A percentile compares a stretch with the other conserved stretches of the same genome.
Evolutionary conservation across 768 basidiomycete genomes (phyloP).

Genomic region (Lactifluus rugatus): DNA sequence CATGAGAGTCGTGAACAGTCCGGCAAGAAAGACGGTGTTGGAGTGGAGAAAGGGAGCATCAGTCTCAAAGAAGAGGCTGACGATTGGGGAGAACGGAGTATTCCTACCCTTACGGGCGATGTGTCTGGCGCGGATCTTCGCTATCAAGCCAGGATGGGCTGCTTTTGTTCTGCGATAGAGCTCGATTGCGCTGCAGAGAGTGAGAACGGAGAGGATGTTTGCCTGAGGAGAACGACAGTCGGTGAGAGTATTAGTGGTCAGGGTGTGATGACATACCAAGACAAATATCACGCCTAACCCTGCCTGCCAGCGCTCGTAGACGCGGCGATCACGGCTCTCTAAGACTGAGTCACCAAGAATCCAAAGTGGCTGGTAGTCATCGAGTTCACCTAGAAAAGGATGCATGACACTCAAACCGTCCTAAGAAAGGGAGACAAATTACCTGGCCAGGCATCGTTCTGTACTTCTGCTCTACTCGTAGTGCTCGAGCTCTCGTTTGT

Average conservation of each 20-base stretch:
- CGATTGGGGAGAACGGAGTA: conserved; percentile 2
- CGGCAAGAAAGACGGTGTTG: conserved; percentile 5
- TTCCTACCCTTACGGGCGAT: neutral
- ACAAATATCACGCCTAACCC: conserved; percentile 9
- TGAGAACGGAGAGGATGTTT: conserved; percentile 6
- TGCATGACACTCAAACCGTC: neutral
- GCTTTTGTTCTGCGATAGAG: conserved; percentile 11
- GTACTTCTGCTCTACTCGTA: neutral
- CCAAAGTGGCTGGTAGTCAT: conserved; percentile 4
- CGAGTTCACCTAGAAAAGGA: neutral
- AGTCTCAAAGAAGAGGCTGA: conserved; percentile 11
- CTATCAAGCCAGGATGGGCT: neutral
- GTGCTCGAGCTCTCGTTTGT: neutral
- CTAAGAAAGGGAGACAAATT: neutral
- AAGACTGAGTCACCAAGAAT: conserved; percentile 2
- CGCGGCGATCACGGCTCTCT: conserved; percentile 5
- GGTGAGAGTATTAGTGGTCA: neutral
- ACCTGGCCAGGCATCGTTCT: neutral
- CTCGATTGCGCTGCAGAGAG: conserved; percentile 8
- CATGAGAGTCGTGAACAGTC: conserved; percentile 6
- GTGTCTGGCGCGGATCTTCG: conserved; percentile 9
- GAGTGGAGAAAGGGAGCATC: conserved; percentile 2
- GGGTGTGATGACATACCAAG: neutral
- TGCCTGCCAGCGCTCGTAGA: conserved; percentile 8
- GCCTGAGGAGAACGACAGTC: neutral